These are phyloP conservation scores for Agaricus subrufescens DNA, from an alignment of 768 basidiomycete genomes.

Conservation along the genomic window DNA sequence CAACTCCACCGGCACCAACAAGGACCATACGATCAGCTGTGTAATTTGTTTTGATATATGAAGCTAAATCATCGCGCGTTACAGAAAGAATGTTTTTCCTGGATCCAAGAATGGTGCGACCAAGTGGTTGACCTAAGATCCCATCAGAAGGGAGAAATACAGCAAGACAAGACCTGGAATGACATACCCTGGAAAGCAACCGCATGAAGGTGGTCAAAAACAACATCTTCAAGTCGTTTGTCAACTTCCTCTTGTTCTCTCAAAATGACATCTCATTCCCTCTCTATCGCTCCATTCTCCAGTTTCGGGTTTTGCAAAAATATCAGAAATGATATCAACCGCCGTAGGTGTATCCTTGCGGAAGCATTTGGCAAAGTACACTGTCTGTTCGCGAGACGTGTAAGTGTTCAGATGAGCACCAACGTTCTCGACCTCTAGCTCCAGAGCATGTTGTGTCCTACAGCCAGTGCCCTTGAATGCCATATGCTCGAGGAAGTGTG, in stretches of 20 bases:
- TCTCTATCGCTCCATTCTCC: slow-evolving; percentile 81
- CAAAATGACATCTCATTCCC: slow-evolving; percentile 94
- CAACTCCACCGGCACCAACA: slow-evolving; percentile 93
- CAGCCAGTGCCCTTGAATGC: slow-evolving; percentile 94
- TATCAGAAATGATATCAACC: slow-evolving; percentile 97
- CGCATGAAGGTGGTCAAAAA: slow-evolving; percentile 96
- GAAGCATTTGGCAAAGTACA: slow-evolving; percentile 99
- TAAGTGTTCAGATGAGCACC: slow-evolving; percentile 98
- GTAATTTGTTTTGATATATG: slow-evolving; percentile 97
- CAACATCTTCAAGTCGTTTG: slow-evolving; percentile 97
- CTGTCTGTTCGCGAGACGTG: slow-evolving; percentile 97
- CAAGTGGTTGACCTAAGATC: slow-evolving; percentile 80
- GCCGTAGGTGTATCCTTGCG: slow-evolving; percentile 86
- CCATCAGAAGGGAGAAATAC: slow-evolving; percentile 8
- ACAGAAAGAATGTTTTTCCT: slow-evolving; percentile 96
- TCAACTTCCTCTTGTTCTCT: slow-evolving; percentile 99
- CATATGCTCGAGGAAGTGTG: slow-evolving; percentile 99
- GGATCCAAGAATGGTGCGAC: slow-evolving; percentile 95
- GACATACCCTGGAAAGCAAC: slow-evolving; percentile 91
- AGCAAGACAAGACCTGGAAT: not conserved
- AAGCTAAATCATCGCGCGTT: slow-evolving; percentile 79
- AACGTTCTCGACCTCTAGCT: slow-evolving; percentile 96
- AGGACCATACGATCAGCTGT: slow-evolving; percentile 99
- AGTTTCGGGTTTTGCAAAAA: slow-evolving; percentile 94
- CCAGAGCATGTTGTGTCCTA: slow-evolving; percentile 84